phyloP scores from a whole-genome alignment of 148 eudicot genomes.

The Chenopodium quinoa region DNA sequence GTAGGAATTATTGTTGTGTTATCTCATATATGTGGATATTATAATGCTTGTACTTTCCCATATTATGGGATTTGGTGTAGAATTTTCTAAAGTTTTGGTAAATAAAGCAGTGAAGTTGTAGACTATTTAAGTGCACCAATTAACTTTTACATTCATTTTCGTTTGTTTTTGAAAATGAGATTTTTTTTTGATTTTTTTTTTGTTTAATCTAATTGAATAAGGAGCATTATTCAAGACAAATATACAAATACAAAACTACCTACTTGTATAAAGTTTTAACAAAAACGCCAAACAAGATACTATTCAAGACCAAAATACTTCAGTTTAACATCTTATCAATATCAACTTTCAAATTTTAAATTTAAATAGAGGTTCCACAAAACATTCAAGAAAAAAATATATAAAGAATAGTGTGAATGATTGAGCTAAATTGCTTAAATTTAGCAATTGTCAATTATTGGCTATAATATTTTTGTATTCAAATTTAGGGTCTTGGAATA shows the following conservation, averaged over 20 bases:
- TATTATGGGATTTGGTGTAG: slow-evolving; percentile 19
- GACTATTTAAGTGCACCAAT: no score
- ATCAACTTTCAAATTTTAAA: background rate
- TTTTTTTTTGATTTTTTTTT: no score
- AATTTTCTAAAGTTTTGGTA: slow-evolving; percentile 13
- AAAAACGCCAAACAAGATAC: no score
- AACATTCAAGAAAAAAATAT: background rate
- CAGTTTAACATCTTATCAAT: background rate
- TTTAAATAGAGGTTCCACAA: no score
- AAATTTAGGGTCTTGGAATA: background rate
- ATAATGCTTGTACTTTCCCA: slow-evolving; percentile 18
- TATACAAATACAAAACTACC: no score
- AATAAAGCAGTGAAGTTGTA: background rate
- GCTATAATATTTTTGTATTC: background rate
- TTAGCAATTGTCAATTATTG: background rate
- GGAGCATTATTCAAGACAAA: no score
- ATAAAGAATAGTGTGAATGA: background rate
- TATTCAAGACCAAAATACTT: no score
- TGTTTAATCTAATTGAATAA: no score
- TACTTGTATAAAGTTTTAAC: no score
- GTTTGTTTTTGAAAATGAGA: no score
- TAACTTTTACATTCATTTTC: background rate
- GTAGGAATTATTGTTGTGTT: slow-evolving; percentile 12
- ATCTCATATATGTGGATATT: slow-evolving; percentile 18
- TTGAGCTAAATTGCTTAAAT: background rate